phyloP scores from a whole-genome alignment of 169 alveolate species.

The Eimeria sp. region DNA sequence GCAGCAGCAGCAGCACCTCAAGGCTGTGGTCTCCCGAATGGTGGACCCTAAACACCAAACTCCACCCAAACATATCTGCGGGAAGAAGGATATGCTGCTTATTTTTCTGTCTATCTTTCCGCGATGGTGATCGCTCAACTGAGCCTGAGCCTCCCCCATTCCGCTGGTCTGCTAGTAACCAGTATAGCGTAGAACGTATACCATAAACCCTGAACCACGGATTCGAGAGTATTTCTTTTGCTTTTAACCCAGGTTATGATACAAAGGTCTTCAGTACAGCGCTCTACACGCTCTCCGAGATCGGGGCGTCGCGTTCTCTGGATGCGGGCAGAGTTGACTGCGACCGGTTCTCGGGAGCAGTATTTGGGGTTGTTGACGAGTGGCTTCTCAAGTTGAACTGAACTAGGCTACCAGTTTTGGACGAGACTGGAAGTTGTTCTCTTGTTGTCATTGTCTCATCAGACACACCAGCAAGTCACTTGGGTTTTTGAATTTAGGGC shows the following conservation, averaged over 20 bases:
- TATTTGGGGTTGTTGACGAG: background rate
- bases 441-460: background rate
- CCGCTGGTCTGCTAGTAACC: constrained; percentile 41
- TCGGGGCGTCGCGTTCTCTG: background rate
- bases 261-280: background rate
- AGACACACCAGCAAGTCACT: background rate
- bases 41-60: background rate
- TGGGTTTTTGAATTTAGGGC: background rate
- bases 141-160: constrained; percentile 53
- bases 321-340: background rate
- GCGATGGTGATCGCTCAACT: constrained; percentile 9
- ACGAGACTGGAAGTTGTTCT: background rate
- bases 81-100: background rate
- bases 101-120: background rate
- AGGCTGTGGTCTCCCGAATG: background rate
- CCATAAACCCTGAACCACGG: background rate
- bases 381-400: constrained; percentile 22
- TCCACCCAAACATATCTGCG: background rate
- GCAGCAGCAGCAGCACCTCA: background rate
- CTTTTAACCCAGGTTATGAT: background rate
- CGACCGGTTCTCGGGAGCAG: background rate
- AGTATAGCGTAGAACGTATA: background rate
- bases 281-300: background rate
- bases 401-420: background rate
- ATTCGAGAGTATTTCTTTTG: background rate